Percentiles rank a stretch among this genome's conserved stretches.
Evolutionary conservation across 2,329 filamentous ascomycete genomes (phyloP).

Genomic region (Tolypocladium capitatum): DNA sequence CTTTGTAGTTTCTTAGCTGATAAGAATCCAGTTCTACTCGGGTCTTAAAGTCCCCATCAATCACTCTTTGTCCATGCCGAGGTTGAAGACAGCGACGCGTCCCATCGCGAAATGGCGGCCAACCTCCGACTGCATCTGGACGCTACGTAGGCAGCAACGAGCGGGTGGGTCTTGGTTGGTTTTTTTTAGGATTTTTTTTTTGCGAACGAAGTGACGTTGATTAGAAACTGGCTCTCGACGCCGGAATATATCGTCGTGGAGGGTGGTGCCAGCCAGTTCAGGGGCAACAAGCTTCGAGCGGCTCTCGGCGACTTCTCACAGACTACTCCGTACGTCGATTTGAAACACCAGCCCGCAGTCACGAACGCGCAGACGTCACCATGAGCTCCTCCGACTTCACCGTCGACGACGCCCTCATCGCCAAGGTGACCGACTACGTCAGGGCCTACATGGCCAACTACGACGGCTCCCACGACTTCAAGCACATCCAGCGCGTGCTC

Average conservation of each 20-base stretch:
- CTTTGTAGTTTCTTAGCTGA: no score
- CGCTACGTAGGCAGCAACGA: background rate
- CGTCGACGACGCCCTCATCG: conserved; percentile 30
- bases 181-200: background rate
- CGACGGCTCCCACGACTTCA: conserved; percentile 80
- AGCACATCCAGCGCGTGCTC: conserved; percentile 69
- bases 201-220: background rate
- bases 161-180: background rate
- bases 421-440: conserved; percentile 49
- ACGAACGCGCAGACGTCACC: background rate
- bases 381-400: conserved; percentile 12
- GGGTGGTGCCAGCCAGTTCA: background rate
- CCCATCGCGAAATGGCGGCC: background rate
- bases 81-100: background rate
- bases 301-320: no score
- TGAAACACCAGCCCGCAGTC: background rate
- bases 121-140: background rate
- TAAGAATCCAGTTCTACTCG: no score
- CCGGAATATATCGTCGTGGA: background rate
- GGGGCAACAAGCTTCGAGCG: background rate
- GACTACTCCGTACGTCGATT: background rate
- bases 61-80: background rate
- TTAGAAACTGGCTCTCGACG: background rate
- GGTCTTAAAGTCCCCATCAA: no score
- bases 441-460: conserved; percentile 61